Base-by-base conservation (phyloP, 2,329 filamentous ascomycete species). In the Stemphylium beticola region DNA sequence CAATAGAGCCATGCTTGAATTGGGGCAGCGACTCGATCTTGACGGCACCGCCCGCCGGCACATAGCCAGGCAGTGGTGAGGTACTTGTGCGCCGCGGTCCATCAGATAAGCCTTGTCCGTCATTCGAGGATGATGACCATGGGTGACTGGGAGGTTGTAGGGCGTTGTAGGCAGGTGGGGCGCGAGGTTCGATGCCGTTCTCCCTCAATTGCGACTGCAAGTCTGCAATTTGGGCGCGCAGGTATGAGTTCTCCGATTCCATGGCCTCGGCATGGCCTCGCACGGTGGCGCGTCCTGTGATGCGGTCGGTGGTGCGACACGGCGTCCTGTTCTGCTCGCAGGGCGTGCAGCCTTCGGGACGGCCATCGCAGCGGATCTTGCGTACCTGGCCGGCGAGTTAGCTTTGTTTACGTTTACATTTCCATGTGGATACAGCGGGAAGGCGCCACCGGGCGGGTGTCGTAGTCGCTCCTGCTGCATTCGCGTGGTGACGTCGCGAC, bases 331-430 rank as follows among this genome's bases (percentile, higher is more conserved):
- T 89, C 74, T 89, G 87, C 65, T 85, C 79, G 78, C 92, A 96
- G 66, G 91, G 89, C 58, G 90, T 91, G 77, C 92, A 96, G 59
- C 91, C 92, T 62, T 90, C 88, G 29, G 89, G 86, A 36, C 89
- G 81, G 49, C 87, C 88, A 78, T 96, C 92, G 81, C 92, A 96
- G 71, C 90, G 86, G 67, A 96, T 96, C 77, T 96, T 96, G 64
- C 92, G 86, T 53, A 92, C 82, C 89, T 91, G 68, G 54, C 12
- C 29, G 9, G 7, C 5, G 20, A 33, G 49, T 63, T 43, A 60
- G 62, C 29, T 15, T 5, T 32, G 44, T 20, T 40, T 46, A 34
- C 3, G 24, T 37, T 26, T 29, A 11, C 26, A 7, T 37, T 26
- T 29, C 3, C 26, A 7, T 29, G 26, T 29, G 10, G 26, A 29